Conservation (phyloP, 2,329 filamentous ascomycete species). For the Fusarium tupiense region DNA sequence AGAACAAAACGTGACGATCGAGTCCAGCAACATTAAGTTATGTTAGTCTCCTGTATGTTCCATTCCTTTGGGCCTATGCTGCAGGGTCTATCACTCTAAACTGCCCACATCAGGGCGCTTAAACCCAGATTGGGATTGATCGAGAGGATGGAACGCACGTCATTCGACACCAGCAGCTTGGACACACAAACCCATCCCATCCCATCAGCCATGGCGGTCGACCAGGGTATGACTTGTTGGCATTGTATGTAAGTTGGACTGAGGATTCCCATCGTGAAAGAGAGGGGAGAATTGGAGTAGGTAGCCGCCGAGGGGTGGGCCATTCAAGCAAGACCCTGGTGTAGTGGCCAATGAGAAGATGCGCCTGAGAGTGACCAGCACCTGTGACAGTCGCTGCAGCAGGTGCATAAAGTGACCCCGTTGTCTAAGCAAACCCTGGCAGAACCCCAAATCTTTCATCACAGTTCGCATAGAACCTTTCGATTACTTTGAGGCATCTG, state of each 20-base stretch:
- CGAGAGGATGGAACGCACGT: conserved; percentile 30
- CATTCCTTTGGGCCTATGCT: conserved; percentile 30
- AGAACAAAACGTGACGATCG: not conserved
- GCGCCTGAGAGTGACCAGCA: conserved; percentile 21
- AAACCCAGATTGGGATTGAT: conserved; percentile 26
- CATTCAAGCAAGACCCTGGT: conserved; percentile 12
- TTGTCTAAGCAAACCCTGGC: conserved; percentile 24
- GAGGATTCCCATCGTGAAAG: not conserved
- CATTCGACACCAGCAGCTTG: conserved; percentile 40
- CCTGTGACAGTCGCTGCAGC: conserved; percentile 39
- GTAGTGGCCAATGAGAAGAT: conserved; percentile 16
- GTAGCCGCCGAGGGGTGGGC: conserved; percentile 22
- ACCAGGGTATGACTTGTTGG: conserved; percentile 9
- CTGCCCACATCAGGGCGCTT: conserved; percentile 40
- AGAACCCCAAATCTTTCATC: conserved; percentile 17
- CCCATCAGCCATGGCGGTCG: conserved; percentile 21
- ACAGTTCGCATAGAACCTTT: conserved; percentile 38
- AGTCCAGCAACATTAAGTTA: not conserved
- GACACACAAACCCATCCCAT: conserved; percentile 7
- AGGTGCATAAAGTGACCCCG: conserved; percentile 30
- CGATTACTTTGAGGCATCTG: conserved; percentile 41
- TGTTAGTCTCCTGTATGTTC: not conserved
- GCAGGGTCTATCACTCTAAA: conserved; percentile 31
- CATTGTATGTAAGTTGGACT: not conserved
- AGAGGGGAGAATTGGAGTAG: conserved; percentile 13